Base-by-base conservation (phyloP, 176 grass and related monocot genomes). In the Tuctoria greenei region DNA sequence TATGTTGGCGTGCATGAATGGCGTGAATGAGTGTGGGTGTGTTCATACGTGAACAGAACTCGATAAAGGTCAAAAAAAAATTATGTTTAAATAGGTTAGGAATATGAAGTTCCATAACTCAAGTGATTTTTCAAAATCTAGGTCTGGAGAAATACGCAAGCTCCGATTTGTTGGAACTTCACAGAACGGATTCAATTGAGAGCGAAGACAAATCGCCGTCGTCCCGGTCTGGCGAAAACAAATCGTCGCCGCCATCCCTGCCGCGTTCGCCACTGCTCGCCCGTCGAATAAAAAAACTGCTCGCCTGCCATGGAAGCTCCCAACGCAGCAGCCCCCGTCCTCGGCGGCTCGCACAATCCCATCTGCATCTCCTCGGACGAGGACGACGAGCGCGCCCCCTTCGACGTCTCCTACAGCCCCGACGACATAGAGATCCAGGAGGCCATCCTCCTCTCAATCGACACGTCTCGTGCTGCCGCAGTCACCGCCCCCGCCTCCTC, bases 351-450 rank as follows among this genome's bases (percentile, higher is more conserved):
- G 52, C n/a, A 56, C 52, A 56, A 23, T 21, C 52, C 52, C 52
- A 23, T 56, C 52, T 23, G 24, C 52, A 23, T 56, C 52, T 56
- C 18, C 51, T n/a, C 52, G 8, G 52, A 56, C 52, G 52, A 56
- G 52, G 52, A 56, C 20, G 52, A 24, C 52, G 52, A 23, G n/a
- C n/a, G 7, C 18, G 7, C 1, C 18, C 6, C 18, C 7, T 52
- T 52, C 18, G 50, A n/a, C 50, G 18, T 8, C 18, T 50, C 21
- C 2, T 26, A 3, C 54, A 24, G 3, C 55, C 17, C 21, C 55
- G 23, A 11, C 25, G 82, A 89, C 51, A 38, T 89, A 40, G 71
- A 84, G 59, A 80, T 89, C 47, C 86, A 89, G 77, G 56, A 81
- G 77, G 76, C n/a, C 50, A 75, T 89, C 52, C 47, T 89, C 65